These are phyloP conservation scores for Rhododendron simsii DNA, from an alignment of 148 eudicot genomes.

Conservation along the genomic window DNA sequence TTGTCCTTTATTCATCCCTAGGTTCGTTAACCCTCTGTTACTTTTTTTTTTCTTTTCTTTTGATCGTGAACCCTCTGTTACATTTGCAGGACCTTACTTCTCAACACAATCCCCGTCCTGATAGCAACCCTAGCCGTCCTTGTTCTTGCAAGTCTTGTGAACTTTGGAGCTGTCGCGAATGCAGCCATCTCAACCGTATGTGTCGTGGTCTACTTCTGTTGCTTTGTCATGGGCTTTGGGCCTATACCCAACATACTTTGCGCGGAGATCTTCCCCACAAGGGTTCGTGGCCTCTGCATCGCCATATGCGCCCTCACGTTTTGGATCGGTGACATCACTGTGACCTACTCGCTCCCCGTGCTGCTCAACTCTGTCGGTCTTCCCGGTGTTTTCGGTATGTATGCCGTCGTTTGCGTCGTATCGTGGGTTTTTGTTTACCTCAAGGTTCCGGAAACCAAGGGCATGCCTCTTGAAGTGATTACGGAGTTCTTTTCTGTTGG, in stretches of 20 bases:
- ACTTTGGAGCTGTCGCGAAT: conserved; percentile 41
- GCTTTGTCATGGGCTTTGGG: conserved; percentile 79
- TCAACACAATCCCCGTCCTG: conserved; percentile 66
- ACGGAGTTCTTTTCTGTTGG: conserved; percentile 88
- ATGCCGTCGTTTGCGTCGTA: conserved; percentile 58
- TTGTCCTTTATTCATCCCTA: no score
- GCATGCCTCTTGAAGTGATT: conserved; percentile 91
- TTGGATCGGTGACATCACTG: conserved; percentile 74
- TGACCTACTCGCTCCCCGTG: conserved; percentile 71
- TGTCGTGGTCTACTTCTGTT: conserved; percentile 76
- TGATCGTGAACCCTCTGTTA: conserved; percentile 7
- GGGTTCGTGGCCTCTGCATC: conserved; percentile 87
- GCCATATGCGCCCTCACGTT: conserved; percentile 75
- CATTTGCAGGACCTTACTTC: conserved; percentile 60
- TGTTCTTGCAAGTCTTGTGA: conserved; percentile 36
- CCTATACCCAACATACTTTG: conserved; percentile 91
- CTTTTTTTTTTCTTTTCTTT: no score
- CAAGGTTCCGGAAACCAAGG: conserved; percentile 90
- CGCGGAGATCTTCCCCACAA: conserved; percentile 89
- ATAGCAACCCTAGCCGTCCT: conserved; percentile 47
- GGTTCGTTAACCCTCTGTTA: background rate
- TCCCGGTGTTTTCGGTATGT: conserved; percentile 60
- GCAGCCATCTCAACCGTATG: conserved; percentile 68
- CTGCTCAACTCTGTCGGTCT: conserved; percentile 70
- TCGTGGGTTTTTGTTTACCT: conserved; percentile 73